These are phyloP conservation scores for Smithsoniella earleae DNA, from an alignment of 163 green algal genomes.

Conservation along the genomic window DNA sequence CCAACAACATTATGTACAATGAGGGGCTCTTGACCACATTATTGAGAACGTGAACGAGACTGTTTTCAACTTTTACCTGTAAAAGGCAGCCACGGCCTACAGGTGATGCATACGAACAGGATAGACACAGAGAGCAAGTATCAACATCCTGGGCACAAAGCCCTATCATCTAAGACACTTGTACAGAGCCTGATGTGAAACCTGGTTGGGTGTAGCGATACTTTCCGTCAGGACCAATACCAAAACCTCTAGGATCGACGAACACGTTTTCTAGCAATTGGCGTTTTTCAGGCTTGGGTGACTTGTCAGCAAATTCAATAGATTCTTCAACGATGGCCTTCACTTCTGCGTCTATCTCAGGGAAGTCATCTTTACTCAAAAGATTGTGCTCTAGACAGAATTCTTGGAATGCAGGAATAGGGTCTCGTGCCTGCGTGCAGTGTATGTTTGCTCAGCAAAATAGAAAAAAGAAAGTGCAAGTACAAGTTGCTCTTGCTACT, in stretches of 20 bases:
- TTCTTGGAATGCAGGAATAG: conserved; percentile 67
- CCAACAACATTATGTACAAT: no score
- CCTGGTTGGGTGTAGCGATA: conserved; percentile 76
- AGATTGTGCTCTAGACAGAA: conserved; percentile 35
- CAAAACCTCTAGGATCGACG: conserved; percentile 86
- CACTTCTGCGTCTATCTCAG: conserved; percentile 56
- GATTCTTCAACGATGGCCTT: conserved; percentile 79
- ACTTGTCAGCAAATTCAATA: conserved; percentile 89
- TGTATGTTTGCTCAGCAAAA: no score
- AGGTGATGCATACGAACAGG: no score
- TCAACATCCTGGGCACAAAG: no score
- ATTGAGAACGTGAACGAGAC: no score
- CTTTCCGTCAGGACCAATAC: conserved; percentile 59
- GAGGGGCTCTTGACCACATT: no score
- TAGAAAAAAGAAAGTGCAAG: no score
- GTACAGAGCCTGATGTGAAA: conserved; percentile 69
- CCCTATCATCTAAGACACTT: conserved; percentile 73
- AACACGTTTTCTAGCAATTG: conserved; percentile 99
- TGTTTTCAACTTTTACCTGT: no score
- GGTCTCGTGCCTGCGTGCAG: conserved; percentile 68
- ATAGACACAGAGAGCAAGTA: no score
- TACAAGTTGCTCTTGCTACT: no score
- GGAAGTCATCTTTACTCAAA: conserved; percentile 7
- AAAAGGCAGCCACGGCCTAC: no score
- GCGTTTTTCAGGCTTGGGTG: conserved; percentile 79